A percentile compares a stretch with the other conserved stretches of the same genome.
Conservation (phyloP, 1,284 basidiomycete genomes). For the Phellopilus nigrolimitatus region DNA sequence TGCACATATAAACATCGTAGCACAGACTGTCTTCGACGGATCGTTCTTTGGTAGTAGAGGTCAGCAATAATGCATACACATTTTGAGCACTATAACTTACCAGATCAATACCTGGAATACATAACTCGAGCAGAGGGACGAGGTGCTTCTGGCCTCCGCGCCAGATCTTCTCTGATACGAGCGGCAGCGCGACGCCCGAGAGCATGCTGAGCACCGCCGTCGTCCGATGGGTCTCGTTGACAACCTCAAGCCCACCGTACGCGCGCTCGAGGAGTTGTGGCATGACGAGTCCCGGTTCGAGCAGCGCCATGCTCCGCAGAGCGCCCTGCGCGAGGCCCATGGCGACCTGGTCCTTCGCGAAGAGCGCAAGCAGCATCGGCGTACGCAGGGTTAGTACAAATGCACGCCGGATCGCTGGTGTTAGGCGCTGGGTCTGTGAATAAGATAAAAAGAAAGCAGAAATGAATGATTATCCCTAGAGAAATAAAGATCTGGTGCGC, state of each 20-base stretch:
- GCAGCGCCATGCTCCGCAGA: conserved; percentile 68
- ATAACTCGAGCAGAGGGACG: conserved; percentile 84
- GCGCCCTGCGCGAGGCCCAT: conserved; percentile 67
- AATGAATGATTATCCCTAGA: neutral
- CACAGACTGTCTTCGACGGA: conserved; percentile 84
- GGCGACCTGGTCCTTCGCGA: conserved; percentile 78
- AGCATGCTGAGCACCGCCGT: conserved; percentile 88
- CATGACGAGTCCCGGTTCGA: conserved; percentile 88
- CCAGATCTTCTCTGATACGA: conserved; percentile 78
- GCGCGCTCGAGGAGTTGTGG: conserved; percentile 91
- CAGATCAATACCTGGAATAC: conserved; percentile 87
- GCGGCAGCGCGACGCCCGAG: conserved; percentile 73
- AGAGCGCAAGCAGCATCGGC: conserved; percentile 91
- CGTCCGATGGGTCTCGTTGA: conserved; percentile 94
- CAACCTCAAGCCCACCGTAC: conserved; percentile 84
- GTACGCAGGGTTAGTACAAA: conserved; percentile 85
- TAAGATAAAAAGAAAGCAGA: conserved; percentile 1
- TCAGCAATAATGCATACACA: conserved; percentile 77
- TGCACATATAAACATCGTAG: conserved; percentile 76
- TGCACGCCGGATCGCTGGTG: conserved; percentile 74
- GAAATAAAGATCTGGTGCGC: conserved; percentile 24
- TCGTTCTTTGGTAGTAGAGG: conserved; percentile 66
- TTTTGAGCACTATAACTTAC: conserved; percentile 53
- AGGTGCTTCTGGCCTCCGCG: conserved; percentile 86
- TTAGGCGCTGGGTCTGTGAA: conserved; percentile 67